phyloP scores from a whole-genome alignment of 106 monocot genomes.

The Posidonia australis region DNA sequence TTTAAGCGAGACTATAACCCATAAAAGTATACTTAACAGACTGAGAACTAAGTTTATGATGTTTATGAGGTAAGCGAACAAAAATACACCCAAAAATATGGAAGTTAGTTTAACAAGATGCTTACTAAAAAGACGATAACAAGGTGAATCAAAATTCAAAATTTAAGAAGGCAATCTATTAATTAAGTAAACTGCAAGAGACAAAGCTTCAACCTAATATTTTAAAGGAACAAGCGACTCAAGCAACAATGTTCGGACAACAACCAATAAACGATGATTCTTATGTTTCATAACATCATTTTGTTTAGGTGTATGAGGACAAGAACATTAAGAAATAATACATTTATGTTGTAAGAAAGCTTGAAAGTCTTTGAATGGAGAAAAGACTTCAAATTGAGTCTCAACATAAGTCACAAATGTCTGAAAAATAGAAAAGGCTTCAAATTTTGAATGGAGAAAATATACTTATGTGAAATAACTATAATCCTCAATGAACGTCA shows the following conservation, averaged over 20 bases:
- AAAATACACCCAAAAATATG: slow-evolving; percentile 16
- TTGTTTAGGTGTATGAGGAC: slow-evolving; percentile 20
- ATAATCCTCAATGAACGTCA: slow-evolving; percentile 19
- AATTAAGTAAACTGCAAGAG: slow-evolving; percentile 7
- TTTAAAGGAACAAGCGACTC: not conserved
- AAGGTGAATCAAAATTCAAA: not conserved
- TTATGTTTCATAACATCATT: slow-evolving; percentile 12
- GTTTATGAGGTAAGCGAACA: not conserved
- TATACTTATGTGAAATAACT: slow-evolving; percentile 2
- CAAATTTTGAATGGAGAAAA: slow-evolving; percentile 9
- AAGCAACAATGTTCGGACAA: not conserved
- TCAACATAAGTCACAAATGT: slow-evolving; percentile 3
- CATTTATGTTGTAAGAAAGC: slow-evolving; percentile 1
- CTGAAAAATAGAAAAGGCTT: slow-evolving; percentile 6
- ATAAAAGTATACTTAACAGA: slow-evolving; percentile 11
- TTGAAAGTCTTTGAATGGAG: slow-evolving; percentile 6
- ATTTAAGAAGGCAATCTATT: not conserved
- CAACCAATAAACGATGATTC: slow-evolving; percentile 11
- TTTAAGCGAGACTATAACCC: not conserved
- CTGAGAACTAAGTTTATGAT: not conserved
- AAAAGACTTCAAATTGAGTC: slow-evolving; percentile 10
- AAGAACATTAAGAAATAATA: slow-evolving; percentile 9
- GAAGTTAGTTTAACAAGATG: slow-evolving; percentile 2
- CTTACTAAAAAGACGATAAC: slow-evolving; percentile 3
- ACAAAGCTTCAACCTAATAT: slow-evolving; percentile 2